Base-by-base conservation (phyloP, 371 early-diverging fungal species). In the Mortierella sp. region DNA sequence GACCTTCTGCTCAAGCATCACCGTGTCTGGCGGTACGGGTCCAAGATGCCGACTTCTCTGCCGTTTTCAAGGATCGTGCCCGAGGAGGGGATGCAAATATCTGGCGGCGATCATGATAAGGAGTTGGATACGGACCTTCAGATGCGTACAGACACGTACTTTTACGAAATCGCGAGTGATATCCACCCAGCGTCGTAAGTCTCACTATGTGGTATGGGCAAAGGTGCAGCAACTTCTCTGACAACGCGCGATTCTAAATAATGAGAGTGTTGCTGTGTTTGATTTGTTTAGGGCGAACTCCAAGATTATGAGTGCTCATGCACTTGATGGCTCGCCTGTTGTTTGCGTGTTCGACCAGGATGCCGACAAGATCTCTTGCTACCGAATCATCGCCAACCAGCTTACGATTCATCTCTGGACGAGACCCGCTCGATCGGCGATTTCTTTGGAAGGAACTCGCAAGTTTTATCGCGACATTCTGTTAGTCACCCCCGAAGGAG, bases 381-480 rank as follows among this genome's bases (percentile, higher is more conserved):
- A 87, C 58, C 72, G 75, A 5, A 75, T 81, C 35, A 58, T 79
- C 11, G 77, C 54, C 41, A 75, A 75, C 29, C 78, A 81, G 51
- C 63, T 72, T 35, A 70, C 41, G 44, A 60, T 68, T 0, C 83
- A 46, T 14, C 80, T 81, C 70, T 90, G 85, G 82, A 80, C 83
- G n/a, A 77, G 77, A 8, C 82, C 83, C 4, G 88, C 87, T 11
- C 35, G 81, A 3, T 89, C 87, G 32, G 93, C 91, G 2, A 71
- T 87, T 1, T 84, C 91, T 0, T 74, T 91, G 1, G 78, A 84
- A 41, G 90, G 90, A n/a, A 92, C 93, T 11, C 85, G 93, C 48
- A 75, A 72, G 2, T 65, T 65, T 1, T 77, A 81, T 43, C 77
- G 80, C 14, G 91, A 92, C 49, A 78, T 92, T 12, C 55, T 91